phyloP scores from a whole-genome alignment of 1,284 basidiomycete genomes.

The Ganoderma boninense region DNA sequence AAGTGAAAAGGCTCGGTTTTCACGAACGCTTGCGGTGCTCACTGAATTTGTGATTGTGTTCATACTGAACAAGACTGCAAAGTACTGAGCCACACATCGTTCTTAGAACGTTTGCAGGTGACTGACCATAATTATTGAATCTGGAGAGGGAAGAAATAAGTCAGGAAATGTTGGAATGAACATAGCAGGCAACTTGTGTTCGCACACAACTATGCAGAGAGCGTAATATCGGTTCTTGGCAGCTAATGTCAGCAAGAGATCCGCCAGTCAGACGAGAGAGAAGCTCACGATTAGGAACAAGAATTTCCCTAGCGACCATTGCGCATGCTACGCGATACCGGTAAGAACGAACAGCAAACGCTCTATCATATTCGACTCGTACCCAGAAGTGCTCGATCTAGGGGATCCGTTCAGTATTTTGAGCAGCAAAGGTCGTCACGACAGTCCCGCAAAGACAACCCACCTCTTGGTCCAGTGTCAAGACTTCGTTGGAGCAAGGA shows the following conservation, averaged over 20 bases:
- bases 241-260: neutral
- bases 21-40: slow-evolving; percentile 20
- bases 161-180: neutral
- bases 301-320: slow-evolving; percentile 59
- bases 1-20: neutral
- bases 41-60: slow-evolving; percentile 42
- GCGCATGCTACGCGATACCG: slow-evolving; percentile 46
- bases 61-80: slow-evolving; percentile 44
- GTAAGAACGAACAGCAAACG: neutral
- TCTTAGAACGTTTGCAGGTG: slow-evolving; percentile 1
- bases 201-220: slow-evolving; percentile 57
- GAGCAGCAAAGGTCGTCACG: neutral
- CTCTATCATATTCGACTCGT: neutral
- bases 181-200: slow-evolving; percentile 9
- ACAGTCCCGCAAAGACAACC: slow-evolving; percentile 17
- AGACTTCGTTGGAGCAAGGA: slow-evolving; percentile 43
- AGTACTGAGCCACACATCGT: neutral
- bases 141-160: slow-evolving; percentile 37
- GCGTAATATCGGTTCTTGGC: slow-evolving; percentile 64
- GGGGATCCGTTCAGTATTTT: neutral
- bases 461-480: slow-evolving; percentile 64
- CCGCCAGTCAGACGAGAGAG: neutral
- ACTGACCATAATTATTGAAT: slow-evolving; percentile 60
- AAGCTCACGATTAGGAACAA: slow-evolving; percentile 58
- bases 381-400: slow-evolving; percentile 67